These are phyloP conservation scores for Neurospora tetraspora DNA, from an alignment of 495 filamentous ascomycete genomes.

Conservation along the genomic window DNA sequence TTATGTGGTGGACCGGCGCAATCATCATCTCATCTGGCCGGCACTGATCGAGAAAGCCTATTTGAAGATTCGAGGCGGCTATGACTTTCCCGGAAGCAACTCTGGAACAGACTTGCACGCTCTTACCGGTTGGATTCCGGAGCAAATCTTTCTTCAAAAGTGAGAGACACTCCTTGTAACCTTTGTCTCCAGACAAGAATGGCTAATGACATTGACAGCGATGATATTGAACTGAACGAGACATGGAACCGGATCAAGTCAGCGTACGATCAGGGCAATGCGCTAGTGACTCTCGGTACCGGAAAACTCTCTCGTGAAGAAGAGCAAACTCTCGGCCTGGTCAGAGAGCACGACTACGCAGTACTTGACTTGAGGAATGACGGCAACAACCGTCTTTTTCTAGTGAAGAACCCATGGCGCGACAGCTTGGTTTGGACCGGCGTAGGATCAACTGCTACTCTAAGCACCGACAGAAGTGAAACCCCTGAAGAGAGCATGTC, in stretches of 20 bases:
- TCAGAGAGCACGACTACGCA: constrained; percentile 88
- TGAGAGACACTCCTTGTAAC: constrained; percentile 12
- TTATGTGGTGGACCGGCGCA: constrained; percentile 80
- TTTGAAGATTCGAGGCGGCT: constrained; percentile 90
- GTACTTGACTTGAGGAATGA: constrained; percentile 69
- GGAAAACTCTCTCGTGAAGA: constrained; percentile 64
- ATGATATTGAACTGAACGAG: constrained; percentile 62
- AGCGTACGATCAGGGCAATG: constrained; percentile 67
- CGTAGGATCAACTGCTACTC: constrained; percentile 19
- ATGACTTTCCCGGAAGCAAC: constrained; percentile 98
- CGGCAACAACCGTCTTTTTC: constrained; percentile 46
- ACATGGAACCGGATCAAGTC: constrained; percentile 72
- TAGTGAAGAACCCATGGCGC: constrained; percentile 96
- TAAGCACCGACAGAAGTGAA: constrained; percentile 5
- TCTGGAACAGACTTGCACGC: constrained; percentile 89
- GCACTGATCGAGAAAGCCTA: constrained; percentile 95
- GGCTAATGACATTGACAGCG: constrained; percentile 22
- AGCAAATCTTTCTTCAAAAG: constrained; percentile 84
- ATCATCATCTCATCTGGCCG: constrained; percentile 75
- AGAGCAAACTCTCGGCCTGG: constrained; percentile 70
- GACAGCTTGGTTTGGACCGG: constrained; percentile 60
- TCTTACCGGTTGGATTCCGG: constrained; percentile 90
- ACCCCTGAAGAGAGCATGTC: constrained; percentile 27
- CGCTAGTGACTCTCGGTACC: constrained; percentile 83
- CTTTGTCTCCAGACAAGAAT: not conserved